A percentile compares a stretch with the other conserved stretches of the same genome.
These are phyloP conservation scores for Sisymbrium irio DNA, from an alignment of 345 rosid genomes.

Conservation along the genomic window DNA sequence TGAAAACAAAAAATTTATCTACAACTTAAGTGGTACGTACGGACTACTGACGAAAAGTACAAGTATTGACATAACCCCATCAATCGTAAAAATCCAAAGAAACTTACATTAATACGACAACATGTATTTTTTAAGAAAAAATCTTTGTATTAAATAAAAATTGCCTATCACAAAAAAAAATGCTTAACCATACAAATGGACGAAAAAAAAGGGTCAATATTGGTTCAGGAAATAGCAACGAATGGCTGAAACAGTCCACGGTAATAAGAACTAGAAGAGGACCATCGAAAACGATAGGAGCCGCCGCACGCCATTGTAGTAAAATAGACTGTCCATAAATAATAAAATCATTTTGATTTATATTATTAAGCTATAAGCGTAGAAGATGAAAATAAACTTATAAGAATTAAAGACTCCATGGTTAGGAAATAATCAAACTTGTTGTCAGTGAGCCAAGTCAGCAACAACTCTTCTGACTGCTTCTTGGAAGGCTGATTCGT, in stretches of 20 bases:
- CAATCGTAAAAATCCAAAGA: background rate
- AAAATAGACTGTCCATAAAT: slow-evolving; percentile 1
- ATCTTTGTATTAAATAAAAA: background rate
- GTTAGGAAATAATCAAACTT: slow-evolving; percentile 32
- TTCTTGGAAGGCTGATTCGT: slow-evolving; percentile 79
- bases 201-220: background rate
- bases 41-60: background rate
- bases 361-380: background rate
- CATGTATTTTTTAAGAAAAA: background rate
- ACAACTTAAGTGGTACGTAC: background rate
- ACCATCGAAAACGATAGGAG: slow-evolving; percentile 14
- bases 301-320: slow-evolving; percentile 16
- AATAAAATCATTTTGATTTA: background rate
- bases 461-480: slow-evolving; percentile 68
- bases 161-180: background rate
- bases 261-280: background rate
- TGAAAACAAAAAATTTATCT: background rate
- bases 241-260: slow-evolving; percentile 18
- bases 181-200: background rate
- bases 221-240: background rate
- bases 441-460: slow-evolving; percentile 58
- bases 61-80: background rate
- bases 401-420: background rate
- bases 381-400: background rate
- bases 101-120: background rate